These are phyloP conservation scores for Talaromyces adpressus DNA, from an alignment of 495 filamentous ascomycete genomes.

Conservation along the genomic window DNA sequence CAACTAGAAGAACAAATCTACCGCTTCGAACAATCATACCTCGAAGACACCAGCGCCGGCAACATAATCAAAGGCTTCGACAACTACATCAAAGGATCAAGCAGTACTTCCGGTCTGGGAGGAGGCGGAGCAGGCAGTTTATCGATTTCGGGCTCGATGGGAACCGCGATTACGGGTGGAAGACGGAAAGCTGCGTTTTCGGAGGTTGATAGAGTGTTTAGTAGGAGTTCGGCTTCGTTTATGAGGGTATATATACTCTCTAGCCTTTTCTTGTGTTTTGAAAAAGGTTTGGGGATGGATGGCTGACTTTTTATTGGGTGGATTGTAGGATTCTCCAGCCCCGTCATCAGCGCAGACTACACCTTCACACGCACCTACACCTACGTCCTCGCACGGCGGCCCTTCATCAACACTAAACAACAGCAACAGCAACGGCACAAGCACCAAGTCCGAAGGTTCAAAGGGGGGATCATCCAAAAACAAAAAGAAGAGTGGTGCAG, in stretches of 20 bases:
- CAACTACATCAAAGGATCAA: slow-evolving; percentile 86
- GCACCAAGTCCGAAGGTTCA: slow-evolving; percentile 11
- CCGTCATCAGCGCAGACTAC: slow-evolving; percentile 41
- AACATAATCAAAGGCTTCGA: slow-evolving; percentile 98
- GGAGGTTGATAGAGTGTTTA: slow-evolving; percentile 46
- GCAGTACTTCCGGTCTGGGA: slow-evolving; percentile 22
- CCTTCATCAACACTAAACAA: slow-evolving; percentile 24
- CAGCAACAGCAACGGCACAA: slow-evolving; percentile 5
- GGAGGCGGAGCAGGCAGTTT: slow-evolving; percentile 38
- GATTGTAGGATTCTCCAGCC: slow-evolving; percentile 39
- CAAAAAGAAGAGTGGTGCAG: slow-evolving; percentile 30
- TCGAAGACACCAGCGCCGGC: slow-evolving; percentile 81
- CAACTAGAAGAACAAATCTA: slow-evolving; percentile 77
- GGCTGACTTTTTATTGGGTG: background rate
- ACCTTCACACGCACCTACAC: slow-evolving; percentile 44
- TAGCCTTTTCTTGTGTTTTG: background rate
- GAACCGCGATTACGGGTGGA: slow-evolving; percentile 14
- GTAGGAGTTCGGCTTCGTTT: slow-evolving; percentile 42
- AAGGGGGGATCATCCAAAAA: slow-evolving; percentile 30
- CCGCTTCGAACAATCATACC: slow-evolving; percentile 77
- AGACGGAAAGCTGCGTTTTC: slow-evolving; percentile 39
- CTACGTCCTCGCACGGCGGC: slow-evolving; percentile 33
- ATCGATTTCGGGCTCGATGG: slow-evolving; percentile 6
- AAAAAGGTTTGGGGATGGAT: background rate
- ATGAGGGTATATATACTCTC: slow-evolving; percentile 33